Evolutionary conservation across 2,329 filamentous ascomycete genomes (phyloP).

Genomic region (Sordariomycetes sp.): DNA sequence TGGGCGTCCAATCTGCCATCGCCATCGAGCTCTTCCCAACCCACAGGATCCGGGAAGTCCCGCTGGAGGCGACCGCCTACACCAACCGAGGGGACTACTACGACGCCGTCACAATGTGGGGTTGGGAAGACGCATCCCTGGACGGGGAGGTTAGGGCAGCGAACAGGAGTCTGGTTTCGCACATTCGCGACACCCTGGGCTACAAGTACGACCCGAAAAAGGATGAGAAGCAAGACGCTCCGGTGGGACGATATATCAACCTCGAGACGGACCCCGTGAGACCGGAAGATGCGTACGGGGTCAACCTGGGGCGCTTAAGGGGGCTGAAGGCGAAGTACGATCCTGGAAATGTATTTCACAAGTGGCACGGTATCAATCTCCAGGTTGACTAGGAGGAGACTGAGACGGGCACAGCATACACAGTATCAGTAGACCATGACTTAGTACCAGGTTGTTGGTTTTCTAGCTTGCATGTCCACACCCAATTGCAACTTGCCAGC

Average conservation of each 20-base stretch:
- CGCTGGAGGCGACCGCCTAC: conserved; percentile 28
- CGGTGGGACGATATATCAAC: conserved; percentile 18
- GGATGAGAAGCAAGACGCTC: conserved; percentile 6
- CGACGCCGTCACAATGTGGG: conserved; percentile 28
- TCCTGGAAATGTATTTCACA: conserved; percentile 19
- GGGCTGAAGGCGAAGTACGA: conserved; percentile 24
- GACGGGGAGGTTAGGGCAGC: conserved; percentile 26
- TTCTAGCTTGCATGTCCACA: too few species aligned
- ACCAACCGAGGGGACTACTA: conserved; percentile 33
- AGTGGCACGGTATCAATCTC: conserved; percentile 2
- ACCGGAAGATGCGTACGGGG: conserved; percentile 19
- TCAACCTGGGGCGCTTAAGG: conserved; percentile 16
- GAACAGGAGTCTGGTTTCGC: conserved; percentile 21
- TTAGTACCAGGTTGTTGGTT: too few species aligned
- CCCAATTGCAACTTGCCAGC: too few species aligned
- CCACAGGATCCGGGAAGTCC: conserved; percentile 24
- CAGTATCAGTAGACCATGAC: too few species aligned
- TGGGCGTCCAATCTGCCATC: background rate
- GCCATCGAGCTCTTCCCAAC: conserved; percentile 28
- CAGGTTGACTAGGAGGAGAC: background rate
- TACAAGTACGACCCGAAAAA: conserved; percentile 12
- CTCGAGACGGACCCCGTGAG: conserved; percentile 11
- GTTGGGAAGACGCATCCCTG: conserved; percentile 27
- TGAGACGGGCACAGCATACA: background rate
- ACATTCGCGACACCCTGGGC: conserved; percentile 13